Percentiles rank a stretch among this genome's conserved stretches.
Evolutionary conservation across 345 rosid species (phyloP).

Genomic region (Excoecaria agallocha): DNA sequence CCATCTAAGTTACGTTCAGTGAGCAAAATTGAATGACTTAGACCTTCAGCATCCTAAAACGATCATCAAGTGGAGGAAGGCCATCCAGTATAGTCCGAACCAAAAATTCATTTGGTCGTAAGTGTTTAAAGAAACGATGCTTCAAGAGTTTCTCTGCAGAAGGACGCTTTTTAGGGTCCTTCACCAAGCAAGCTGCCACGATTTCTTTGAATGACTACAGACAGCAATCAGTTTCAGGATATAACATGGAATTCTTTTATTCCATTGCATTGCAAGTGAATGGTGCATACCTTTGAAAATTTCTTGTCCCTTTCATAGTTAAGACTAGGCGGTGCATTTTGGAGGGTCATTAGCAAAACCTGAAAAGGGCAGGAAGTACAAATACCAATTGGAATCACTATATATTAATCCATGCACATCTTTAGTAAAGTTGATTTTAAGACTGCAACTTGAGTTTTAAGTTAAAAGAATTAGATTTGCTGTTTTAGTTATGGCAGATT

Average conservation of each 20-base stretch:
- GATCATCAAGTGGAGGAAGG: conserved; percentile 86
- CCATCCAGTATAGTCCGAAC: conserved; percentile 59
- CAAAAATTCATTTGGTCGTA: conserved; percentile 67
- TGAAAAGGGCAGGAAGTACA: conserved; percentile 12
- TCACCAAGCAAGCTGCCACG: conserved; percentile 92
- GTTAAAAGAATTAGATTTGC: neutral
- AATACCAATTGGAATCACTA: neutral
- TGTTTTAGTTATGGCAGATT: neutral
- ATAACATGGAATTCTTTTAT: conserved; percentile 30
- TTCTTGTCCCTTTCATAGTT: conserved; percentile 92
- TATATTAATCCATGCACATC: neutral
- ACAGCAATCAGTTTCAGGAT: conserved; percentile 20
- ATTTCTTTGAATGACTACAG: conserved; percentile 86
- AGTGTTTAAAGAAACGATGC: conserved; percentile 84
- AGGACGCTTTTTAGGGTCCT: conserved; percentile 99
- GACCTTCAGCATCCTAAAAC: conserved; percentile 84
- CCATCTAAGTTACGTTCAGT: neutral
- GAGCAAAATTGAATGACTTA: conserved; percentile 23
- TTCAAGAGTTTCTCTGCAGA: conserved; percentile 86
- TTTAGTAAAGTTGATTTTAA: neutral
- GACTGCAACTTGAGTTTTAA: neutral
- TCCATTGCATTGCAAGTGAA: neutral
- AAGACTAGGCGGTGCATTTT: conserved; percentile 98
- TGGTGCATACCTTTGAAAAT: conserved; percentile 68
- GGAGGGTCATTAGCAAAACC: conserved; percentile 98